Evolutionary conservation across 352 stramenopile species (phyloP).

Genomic region (Globisporangium orthogonon): DNA sequence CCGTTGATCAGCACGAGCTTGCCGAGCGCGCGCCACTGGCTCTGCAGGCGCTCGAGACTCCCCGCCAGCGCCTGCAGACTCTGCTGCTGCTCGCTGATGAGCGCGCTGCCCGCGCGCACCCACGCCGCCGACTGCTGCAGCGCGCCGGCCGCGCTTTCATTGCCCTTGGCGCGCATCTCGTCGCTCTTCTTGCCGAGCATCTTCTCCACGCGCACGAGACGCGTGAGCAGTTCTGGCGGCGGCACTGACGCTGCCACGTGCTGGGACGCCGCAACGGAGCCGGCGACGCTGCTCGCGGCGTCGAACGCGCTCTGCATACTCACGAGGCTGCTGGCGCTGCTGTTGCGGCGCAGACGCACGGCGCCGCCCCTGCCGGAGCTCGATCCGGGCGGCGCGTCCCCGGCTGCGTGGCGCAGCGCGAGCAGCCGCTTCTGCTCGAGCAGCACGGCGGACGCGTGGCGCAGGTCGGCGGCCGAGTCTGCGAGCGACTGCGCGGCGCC

Average conservation of each 20-base stretch:
- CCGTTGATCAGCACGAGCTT: slow-evolving; percentile 12
- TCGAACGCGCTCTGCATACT: slow-evolving; percentile 15
- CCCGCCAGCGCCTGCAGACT: slow-evolving; percentile 33
- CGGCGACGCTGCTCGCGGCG: slow-evolving; percentile 11
- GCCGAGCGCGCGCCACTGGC: slow-evolving; percentile 18
- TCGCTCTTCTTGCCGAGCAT: slow-evolving; percentile 70
- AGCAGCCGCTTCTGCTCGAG: slow-evolving; percentile 51
- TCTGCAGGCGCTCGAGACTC: slow-evolving; percentile 10
- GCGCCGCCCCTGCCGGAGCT: slow-evolving; percentile 7
- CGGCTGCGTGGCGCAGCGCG: slow-evolving; percentile 10
- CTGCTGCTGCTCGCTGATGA: slow-evolving; percentile 46
- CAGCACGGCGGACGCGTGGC: slow-evolving; percentile 42
- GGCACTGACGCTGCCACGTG: too few relatives aligned
- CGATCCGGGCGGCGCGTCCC: slow-evolving; percentile 19
- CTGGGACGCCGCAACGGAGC: slow-evolving; percentile 9
- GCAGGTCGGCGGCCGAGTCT: slow-evolving; percentile 48
- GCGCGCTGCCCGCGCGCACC: slow-evolving; percentile 25
- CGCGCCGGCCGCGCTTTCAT: slow-evolving; percentile 39
- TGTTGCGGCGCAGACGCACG: slow-evolving; percentile 8
- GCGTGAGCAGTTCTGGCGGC: slow-evolving; percentile 24
- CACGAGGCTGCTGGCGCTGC: slow-evolving; percentile 15
- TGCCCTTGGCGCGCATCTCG: slow-evolving; percentile 70
- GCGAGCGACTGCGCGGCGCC: slow-evolving; percentile 34
- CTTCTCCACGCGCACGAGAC: slow-evolving; percentile 34
- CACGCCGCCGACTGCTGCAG: slow-evolving; percentile 45